Base-by-base conservation (phyloP, 768 basidiomycete species). In the Galerina marginata region DNA sequence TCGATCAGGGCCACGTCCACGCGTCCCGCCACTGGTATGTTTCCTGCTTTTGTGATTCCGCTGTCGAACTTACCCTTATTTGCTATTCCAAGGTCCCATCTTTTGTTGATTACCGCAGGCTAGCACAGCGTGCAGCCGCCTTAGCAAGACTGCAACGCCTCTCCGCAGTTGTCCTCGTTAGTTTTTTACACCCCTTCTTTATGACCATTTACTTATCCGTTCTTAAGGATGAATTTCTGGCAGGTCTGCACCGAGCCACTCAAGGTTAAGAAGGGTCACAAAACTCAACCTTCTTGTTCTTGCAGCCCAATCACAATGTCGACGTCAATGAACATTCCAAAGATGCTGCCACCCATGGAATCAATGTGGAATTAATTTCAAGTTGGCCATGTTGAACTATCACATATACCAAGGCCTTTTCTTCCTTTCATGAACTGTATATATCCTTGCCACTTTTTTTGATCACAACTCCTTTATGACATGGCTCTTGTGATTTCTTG, bases 151-250 rank as follows among this genome's bases (percentile, higher is more conserved):
- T 48, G 20, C 48, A 40, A 9, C 55, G 52, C 20, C 37, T 64
- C 16, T 45, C 53, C 0, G 54, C 23, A 1, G 45, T 60, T 3
- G 60, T 68, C 38, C 12, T 57, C 42, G 62, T 68, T 29, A 37
- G 57, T 55, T 46, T 39, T 47, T 42, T 11, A 10, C 43, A 26
- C 20, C 11, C 39, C 33, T 33, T 53, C 37, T 36, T 44, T 36
- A 29, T 42, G 16, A 15, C 25, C 23, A 49, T 40, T 25, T 44
- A 3, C 20, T 33, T 4, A 33, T 36, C 37, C 4, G 3, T 16
- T 14, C 20, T 44, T 9, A 36, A 62, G 58, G 45, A 62, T 40
- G 61, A 62, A 23, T 65, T 65, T n/a, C 29, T 62, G n/a, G 64
- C 60, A 33, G 64, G 64, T 47, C 29, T 65, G 61, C 58, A 38